Evolutionary conservation across 2,329 filamentous ascomycete species (phyloP).

Genomic region (Fusarium mangiferae): DNA sequence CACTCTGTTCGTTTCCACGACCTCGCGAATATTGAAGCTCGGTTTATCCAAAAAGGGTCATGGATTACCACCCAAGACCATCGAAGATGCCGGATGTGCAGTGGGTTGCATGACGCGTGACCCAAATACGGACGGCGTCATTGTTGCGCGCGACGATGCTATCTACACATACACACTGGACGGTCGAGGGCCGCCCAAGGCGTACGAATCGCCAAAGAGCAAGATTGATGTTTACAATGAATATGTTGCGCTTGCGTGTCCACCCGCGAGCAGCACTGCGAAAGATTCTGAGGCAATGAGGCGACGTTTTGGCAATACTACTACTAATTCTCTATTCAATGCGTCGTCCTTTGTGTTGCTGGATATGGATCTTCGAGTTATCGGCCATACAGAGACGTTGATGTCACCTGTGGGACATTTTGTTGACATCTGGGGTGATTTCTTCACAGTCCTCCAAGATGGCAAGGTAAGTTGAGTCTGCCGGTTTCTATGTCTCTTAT

Average conservation of each 20-base stretch:
- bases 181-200: constrained; percentile 86
- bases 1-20: constrained; percentile 92
- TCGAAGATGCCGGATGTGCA: constrained; percentile 90
- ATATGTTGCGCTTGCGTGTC: constrained; percentile 88
- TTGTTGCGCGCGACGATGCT: constrained; percentile 94
- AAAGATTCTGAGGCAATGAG: constrained; percentile 69
- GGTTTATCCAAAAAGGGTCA: constrained; percentile 89
- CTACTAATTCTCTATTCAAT: constrained; percentile 80
- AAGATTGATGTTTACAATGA: constrained; percentile 82
- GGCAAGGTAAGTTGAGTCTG: constrained; percentile 74
- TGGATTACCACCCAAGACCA: constrained; percentile 84
- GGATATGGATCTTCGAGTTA: constrained; percentile 90
- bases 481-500: neutral
- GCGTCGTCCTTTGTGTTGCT: constrained; percentile 89
- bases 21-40: constrained; percentile 85
- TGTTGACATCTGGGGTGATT: constrained; percentile 88
- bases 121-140: constrained; percentile 80
- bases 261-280: constrained; percentile 68
- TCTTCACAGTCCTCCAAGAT: constrained; percentile 90
- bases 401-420: constrained; percentile 82
- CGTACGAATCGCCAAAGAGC: constrained; percentile 91
- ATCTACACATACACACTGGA: constrained; percentile 92
- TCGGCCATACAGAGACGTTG: constrained; percentile 88
- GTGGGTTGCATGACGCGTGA: constrained; percentile 97
- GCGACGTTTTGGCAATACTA: constrained; percentile 76